phyloP scores from a whole-genome alignment of 2,329 filamentous ascomycete genomes.

The Talaromyces sp. region DNA sequence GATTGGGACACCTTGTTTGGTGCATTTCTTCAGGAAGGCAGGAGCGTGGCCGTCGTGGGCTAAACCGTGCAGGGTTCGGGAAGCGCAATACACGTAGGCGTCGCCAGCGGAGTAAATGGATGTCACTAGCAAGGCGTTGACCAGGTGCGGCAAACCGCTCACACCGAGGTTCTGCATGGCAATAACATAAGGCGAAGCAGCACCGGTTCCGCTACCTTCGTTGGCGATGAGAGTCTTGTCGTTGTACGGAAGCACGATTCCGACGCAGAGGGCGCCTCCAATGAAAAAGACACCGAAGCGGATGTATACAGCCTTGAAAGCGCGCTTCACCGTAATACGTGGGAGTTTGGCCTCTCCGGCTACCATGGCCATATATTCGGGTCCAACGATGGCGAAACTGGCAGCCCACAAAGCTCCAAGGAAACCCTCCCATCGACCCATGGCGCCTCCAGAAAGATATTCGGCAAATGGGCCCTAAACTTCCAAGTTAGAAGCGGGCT shows the following conservation, averaged over 20 bases:
- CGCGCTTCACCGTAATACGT: conserved; percentile 63
- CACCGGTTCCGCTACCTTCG: conserved; percentile 55
- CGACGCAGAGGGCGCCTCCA: conserved; percentile 65
- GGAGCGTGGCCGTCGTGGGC: conserved; percentile 67
- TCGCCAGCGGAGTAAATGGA: conserved; percentile 67
- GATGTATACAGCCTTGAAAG: conserved; percentile 72
- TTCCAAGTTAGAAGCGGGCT: not conserved
- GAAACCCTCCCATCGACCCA: conserved; percentile 54
- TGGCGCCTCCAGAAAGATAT: conserved; percentile 56
- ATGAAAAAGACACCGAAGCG: conserved; percentile 73
- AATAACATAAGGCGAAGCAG: conserved; percentile 63
- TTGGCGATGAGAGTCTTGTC: conserved; percentile 57
- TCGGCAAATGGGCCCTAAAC: conserved; percentile 59
- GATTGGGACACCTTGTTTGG: conserved; percentile 12
- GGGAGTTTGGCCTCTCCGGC: conserved; percentile 65
- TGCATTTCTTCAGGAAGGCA: conserved; percentile 11
- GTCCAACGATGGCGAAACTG: conserved; percentile 60
- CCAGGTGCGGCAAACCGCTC: conserved; percentile 61
- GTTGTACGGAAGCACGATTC: conserved; percentile 65
- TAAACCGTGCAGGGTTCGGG: conserved; percentile 64
- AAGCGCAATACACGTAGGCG: conserved; percentile 65
- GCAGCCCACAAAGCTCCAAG: conserved; percentile 70
- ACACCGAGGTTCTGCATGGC: conserved; percentile 66
- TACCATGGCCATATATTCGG: conserved; percentile 55
- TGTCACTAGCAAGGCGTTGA: conserved; percentile 68